phyloP scores from a whole-genome alignment of 192 early-diverging fungal genomes.

The Haplosporangium gracile region DNA sequence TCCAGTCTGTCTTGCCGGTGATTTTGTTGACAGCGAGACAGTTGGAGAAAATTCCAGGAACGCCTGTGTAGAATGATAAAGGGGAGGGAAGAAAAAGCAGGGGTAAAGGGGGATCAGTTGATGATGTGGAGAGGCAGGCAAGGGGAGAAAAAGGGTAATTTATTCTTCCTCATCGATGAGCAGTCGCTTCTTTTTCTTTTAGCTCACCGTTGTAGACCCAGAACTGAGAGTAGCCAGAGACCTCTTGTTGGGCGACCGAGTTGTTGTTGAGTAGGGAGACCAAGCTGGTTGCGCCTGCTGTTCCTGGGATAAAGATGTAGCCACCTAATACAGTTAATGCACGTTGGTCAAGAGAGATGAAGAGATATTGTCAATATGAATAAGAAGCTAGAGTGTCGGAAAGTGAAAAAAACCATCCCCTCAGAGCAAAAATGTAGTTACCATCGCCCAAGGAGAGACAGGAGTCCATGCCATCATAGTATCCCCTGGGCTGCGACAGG shows the following conservation, averaged over 20 bases:
- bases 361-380: background rate
- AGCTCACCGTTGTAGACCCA: constrained; percentile 5
- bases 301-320: constrained; percentile 18
- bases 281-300: background rate
- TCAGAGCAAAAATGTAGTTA: background rate
- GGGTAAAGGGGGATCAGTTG: too few species aligned
- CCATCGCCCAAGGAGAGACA: constrained; percentile 5
- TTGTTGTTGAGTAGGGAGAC: constrained; percentile 8
- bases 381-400: background rate
- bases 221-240: constrained; percentile 13
- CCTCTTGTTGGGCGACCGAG: background rate
- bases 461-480: constrained; percentile 13
- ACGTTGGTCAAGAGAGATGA: background rate
- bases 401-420: background rate
- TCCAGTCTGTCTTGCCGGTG: constrained; percentile 22
- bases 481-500: constrained; percentile 7
- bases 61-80: background rate
- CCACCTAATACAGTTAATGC: background rate
- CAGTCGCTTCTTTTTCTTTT: background rate
- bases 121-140: too few species aligned
- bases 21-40: constrained; percentile 37
- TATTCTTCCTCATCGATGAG: too few species aligned
- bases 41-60: constrained; percentile 25
- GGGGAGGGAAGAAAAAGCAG: background rate
- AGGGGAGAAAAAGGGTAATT: too few species aligned